Evolutionary conservation across 106 monocot genomes (phyloP).

Genomic region (Hemerocallis citrina): DNA sequence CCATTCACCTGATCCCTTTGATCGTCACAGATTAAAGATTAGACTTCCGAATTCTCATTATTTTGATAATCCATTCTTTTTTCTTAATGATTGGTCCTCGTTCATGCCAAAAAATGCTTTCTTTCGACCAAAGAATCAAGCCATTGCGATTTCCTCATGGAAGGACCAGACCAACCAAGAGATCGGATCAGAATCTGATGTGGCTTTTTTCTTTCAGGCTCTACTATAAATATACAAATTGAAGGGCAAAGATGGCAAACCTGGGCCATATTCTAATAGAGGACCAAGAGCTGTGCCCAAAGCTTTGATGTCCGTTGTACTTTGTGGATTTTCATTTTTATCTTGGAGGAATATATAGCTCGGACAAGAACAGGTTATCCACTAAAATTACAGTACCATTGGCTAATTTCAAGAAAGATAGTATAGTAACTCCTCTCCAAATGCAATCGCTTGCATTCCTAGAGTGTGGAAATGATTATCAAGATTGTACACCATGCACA

Average conservation of each 20-base stretch:
- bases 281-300: constrained; percentile 38
- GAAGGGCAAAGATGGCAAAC: constrained; percentile 62
- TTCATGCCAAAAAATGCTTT: no score
- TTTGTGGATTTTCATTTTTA: constrained; percentile 85
- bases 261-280: constrained; percentile 28
- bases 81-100: no score
- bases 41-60: no score
- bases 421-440: constrained; percentile 23
- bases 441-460: constrained; percentile 42
- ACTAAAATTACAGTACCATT: constrained; percentile 14
- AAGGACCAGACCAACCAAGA: no score
- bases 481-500: constrained; percentile 99
- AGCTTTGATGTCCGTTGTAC: constrained; percentile 41
- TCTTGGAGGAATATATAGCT: constrained; percentile 65
- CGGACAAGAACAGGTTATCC: constrained; percentile 39
- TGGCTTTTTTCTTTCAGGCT: neutral
- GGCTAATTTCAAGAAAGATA: constrained; percentile 19
- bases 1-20: no score
- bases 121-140: no score
- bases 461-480: constrained; percentile 62
- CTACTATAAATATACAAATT: constrained; percentile 23
- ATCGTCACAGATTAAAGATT: no score
- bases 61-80: no score
- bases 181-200: no score
- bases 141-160: no score